These are phyloP conservation scores for Monosiga brevicollis DNA, from an alignment of 78 protist genomes.

Conservation along the genomic window DNA sequence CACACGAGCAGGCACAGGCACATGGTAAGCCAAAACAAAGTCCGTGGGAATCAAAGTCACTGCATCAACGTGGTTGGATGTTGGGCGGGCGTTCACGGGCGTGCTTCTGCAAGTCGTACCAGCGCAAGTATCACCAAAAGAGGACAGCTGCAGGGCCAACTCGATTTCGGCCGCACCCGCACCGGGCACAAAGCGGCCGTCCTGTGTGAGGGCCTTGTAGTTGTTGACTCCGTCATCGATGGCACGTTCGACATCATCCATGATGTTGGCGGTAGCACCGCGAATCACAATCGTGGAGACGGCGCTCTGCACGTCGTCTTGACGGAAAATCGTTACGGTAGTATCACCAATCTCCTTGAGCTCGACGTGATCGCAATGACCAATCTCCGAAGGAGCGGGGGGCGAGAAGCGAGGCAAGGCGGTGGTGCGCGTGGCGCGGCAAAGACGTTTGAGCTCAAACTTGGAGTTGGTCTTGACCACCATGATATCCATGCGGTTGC, in stretches of 20 bases:
- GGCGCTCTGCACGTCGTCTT: slow-evolving; percentile 25
- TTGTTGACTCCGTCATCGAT: slow-evolving; percentile 91
- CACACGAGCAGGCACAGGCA: background rate
- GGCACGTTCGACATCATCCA: slow-evolving; percentile 97
- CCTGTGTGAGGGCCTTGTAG: slow-evolving; percentile 67
- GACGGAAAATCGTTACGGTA: slow-evolving; percentile 58
- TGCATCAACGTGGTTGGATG: no score
- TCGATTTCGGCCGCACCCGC: slow-evolving; percentile 95
- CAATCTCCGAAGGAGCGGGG: slow-evolving; percentile 86
- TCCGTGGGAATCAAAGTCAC: no score
- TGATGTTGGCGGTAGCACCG: slow-evolving; percentile 81
- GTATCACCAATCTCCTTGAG: slow-evolving; percentile 60
- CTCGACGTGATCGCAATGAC: slow-evolving; percentile 59
- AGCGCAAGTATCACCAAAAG: slow-evolving; percentile 10
- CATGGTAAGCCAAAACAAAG: background rate
- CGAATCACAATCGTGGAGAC: slow-evolving; percentile 91
- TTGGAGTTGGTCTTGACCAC: slow-evolving; percentile 76
- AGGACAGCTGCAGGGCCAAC: slow-evolving; percentile 51
- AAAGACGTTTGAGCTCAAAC: slow-evolving; percentile 92
- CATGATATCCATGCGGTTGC: slow-evolving; percentile 71
- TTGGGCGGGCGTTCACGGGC: no score
- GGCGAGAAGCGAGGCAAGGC: slow-evolving; percentile 80
- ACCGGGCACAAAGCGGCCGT: slow-evolving; percentile 87
- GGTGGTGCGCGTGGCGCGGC: slow-evolving; percentile 80
- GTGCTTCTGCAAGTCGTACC: no score